Conservation (phyloP, 1,139 yeast genomes). For the Meyerozyma smithsonii region DNA sequence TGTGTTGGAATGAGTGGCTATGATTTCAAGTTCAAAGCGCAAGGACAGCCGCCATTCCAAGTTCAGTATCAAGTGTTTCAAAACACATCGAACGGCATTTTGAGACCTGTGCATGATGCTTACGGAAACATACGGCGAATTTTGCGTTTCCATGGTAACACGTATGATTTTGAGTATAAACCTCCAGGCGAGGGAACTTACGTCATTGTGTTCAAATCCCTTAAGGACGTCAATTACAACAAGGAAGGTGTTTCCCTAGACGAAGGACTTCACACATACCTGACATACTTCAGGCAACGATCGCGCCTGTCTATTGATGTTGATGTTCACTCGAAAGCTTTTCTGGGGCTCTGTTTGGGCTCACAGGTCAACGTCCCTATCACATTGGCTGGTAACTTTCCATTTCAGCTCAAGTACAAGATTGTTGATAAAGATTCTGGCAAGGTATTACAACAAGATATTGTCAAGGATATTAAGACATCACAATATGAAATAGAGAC, state of each 20-base stretch:
- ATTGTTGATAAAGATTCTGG: conserved; percentile 34
- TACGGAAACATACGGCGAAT: conserved; percentile 18
- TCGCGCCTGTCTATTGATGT: conserved; percentile 36
- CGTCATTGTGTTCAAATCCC: conserved; percentile 58
- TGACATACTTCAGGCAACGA: conserved; percentile 48
- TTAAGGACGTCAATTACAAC: conserved; percentile 54
- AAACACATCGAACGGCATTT: conserved; percentile 25
- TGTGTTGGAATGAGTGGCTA: conserved; percentile 92
- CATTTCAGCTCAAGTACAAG: conserved; percentile 61
- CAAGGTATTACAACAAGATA: conserved; percentile 42
- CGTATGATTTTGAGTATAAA: conserved; percentile 53
- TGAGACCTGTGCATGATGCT: conserved; percentile 29
- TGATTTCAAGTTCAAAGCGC: conserved; percentile 59
- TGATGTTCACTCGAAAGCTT: conserved; percentile 9
- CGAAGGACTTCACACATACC: conserved; percentile 37
- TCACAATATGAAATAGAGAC: conserved; percentile 39
- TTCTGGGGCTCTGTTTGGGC: conserved; percentile 37
- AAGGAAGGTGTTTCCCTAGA: conserved; percentile 27
- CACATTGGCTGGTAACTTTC: conserved; percentile 69
- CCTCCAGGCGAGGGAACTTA: conserved; percentile 83
- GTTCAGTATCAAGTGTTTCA: conserved; percentile 60
- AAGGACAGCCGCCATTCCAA: conserved; percentile 80
- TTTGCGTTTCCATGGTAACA: conserved; percentile 9
- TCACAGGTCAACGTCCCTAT: conserved; percentile 44
- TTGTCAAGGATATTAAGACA: conserved; percentile 38